Conservation (phyloP, 371 early-diverging fungal species). For the Haplosporangium sp. region DNA sequence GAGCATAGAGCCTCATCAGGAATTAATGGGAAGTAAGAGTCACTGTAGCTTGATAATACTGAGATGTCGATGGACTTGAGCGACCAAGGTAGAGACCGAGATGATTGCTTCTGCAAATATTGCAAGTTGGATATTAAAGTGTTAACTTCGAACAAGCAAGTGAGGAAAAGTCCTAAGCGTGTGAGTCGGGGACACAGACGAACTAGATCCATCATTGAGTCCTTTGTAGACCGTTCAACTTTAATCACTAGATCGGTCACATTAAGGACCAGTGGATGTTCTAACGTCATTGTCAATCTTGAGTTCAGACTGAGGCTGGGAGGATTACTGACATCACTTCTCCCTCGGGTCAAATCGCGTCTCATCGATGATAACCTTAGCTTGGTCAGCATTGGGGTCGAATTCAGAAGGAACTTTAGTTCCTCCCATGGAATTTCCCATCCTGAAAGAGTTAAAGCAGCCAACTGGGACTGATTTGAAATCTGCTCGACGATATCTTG, state of each 20-base stretch:
- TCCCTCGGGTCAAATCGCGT: background rate
- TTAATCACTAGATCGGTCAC: background rate
- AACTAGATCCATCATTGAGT: background rate
- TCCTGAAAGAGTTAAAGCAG: background rate
- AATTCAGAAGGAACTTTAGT: background rate
- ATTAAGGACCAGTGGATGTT: background rate
- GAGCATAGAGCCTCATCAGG: background rate
- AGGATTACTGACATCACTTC: background rate
- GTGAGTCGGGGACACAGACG: background rate
- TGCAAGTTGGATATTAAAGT: background rate
- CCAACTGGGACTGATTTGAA: background rate
- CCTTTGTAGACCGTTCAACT: background rate
- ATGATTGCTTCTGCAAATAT: background rate
- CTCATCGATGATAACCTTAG: background rate
- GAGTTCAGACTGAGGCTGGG: background rate
- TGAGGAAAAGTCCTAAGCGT: background rate
- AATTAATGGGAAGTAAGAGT: background rate
- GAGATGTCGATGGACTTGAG: background rate
- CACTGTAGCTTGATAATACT: background rate
- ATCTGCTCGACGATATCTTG: background rate
- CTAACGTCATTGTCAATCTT: background rate
- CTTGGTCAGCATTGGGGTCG: background rate
- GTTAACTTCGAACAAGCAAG: background rate
- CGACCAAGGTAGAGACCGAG: background rate
- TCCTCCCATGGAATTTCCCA: conserved; percentile 9